Percentiles rank a stretch among this genome's conserved stretches.
Conservation (phyloP, 139 green algal genomes). For the Pseudopediastrum boryanum region DNA sequence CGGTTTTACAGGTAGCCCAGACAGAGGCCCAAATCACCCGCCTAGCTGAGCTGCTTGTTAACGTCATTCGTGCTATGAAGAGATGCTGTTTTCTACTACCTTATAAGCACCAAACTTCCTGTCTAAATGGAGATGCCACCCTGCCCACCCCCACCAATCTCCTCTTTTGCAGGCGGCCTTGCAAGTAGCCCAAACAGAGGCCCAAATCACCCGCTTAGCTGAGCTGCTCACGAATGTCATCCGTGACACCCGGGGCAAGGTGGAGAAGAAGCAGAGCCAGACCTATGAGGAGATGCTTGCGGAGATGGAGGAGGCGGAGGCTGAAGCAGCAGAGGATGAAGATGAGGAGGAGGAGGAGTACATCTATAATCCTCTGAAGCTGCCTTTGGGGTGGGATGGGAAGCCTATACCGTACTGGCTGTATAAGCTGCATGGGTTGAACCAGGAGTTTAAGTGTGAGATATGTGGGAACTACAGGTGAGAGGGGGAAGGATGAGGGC, state of each 20-base stretch:
- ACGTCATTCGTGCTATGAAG: no score
- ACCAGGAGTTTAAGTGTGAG: constrained; percentile 89
- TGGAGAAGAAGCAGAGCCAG: constrained; percentile 92
- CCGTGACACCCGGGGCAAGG: constrained; percentile 77
- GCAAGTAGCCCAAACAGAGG: constrained; percentile 52
- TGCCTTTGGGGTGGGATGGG: constrained; percentile 98
- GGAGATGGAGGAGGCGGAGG: constrained; percentile 63
- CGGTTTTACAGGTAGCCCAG: no score
- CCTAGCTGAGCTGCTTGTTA: no score
- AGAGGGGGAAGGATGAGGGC: background rate
- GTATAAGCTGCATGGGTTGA: constrained; percentile 99
- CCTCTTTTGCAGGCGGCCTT: constrained; percentile 5
- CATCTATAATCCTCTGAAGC: constrained; percentile 99
- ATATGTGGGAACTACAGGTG: constrained; percentile 96
- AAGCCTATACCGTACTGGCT: constrained; percentile 99
- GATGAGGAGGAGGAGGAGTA: constrained; percentile 81
- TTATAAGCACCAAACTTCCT: no score
- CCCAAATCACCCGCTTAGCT: constrained; percentile 48
- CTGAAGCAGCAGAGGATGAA: constrained; percentile 51
- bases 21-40: no score
- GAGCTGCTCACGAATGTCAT: constrained; percentile 69
- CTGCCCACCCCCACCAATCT: no score
- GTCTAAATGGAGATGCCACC: no score
- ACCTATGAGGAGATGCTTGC: constrained; percentile 92
- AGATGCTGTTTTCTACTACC: no score